Evolutionary conservation across 257 asterid species (phyloP).

Genomic region (Scutellaria galericulata): DNA sequence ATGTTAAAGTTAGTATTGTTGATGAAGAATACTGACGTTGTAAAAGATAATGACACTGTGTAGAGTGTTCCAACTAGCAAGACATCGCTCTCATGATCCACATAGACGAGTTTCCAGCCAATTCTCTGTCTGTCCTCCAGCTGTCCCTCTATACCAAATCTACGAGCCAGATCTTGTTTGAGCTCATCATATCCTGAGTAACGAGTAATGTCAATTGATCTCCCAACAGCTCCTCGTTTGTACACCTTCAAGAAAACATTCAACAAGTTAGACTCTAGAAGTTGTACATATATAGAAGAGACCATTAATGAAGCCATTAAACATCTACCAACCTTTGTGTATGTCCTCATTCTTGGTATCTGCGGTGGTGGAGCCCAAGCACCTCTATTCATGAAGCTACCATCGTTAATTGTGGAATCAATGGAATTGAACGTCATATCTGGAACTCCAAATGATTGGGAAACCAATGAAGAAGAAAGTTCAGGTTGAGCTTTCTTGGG

Average conservation of each 20-base stretch:
- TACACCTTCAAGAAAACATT: constrained; percentile 67
- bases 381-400: constrained; percentile 71
- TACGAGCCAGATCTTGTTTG: constrained; percentile 86
- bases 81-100: constrained; percentile 78
- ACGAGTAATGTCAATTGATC: constrained; percentile 87
- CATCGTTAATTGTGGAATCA: constrained; percentile 75
- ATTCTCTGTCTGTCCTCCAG: constrained; percentile 89
- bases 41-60: background rate
- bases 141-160: constrained; percentile 95
- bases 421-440: constrained; percentile 85
- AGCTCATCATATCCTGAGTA: constrained; percentile 89
- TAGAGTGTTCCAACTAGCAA: constrained; percentile 60
- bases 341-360: constrained; percentile 81
- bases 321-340: constrained; percentile 72
- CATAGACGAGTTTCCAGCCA: constrained; percentile 93
- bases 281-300: background rate
- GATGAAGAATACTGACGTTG: background rate
- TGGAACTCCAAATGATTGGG: constrained; percentile 95
- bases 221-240: constrained; percentile 98
- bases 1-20: background rate
- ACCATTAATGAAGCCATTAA: background rate
- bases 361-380: constrained; percentile 90
- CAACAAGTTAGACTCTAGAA: constrained; percentile 30
- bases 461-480: constrained; percentile 85
- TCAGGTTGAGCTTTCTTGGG: constrained; percentile 84